Evolutionary conservation across 352 stramenopile species (phyloP).

Genomic region (Phytopythium aichiense): DNA sequence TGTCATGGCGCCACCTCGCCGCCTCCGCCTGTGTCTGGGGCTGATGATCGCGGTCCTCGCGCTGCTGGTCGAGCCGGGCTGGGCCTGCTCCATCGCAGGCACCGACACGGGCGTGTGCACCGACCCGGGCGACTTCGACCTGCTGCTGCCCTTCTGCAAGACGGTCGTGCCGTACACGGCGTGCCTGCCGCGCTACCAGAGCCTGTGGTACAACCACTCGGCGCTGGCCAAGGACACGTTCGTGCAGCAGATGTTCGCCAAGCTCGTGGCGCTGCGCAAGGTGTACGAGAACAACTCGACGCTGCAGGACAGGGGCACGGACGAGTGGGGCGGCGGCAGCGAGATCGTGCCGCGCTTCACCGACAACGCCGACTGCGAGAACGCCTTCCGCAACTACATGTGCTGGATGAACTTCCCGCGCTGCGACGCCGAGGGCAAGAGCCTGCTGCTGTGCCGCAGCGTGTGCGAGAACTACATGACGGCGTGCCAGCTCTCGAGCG

Average conservation of each 20-base stretch:
- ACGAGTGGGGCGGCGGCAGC: conserved; percentile 62
- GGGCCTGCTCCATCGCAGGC: conserved; percentile 40
- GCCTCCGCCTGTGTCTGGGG: not conserved
- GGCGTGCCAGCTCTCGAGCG: conserved; percentile 72
- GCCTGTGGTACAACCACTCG: conserved; percentile 75
- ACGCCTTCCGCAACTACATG: conserved; percentile 89
- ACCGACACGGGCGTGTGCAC: conserved; percentile 62
- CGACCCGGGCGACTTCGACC: conserved; percentile 53
- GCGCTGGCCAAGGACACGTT: conserved; percentile 71
- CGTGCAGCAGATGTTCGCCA: conserved; percentile 59
- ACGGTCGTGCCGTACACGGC: conserved; percentile 66
- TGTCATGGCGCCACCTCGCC: not conserved
- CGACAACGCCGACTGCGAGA: conserved; percentile 86
- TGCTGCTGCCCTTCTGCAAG: conserved; percentile 71
- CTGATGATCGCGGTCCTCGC: not conserved
- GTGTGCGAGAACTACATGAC: conserved; percentile 91
- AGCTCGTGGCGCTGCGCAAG: conserved; percentile 54
- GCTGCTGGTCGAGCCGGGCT: not conserved
- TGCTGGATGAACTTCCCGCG: conserved; percentile 92
- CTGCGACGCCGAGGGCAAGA: conserved; percentile 80
- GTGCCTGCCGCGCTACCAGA: conserved; percentile 68
- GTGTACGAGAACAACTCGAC: conserved; percentile 60
- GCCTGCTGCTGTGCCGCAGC: conserved; percentile 81
- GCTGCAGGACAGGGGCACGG: conserved; percentile 47
- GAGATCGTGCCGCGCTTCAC: conserved; percentile 74